Conservation (phyloP, 2,329 filamentous ascomycete species). For the Allantophomopsis cytisporea region DNA sequence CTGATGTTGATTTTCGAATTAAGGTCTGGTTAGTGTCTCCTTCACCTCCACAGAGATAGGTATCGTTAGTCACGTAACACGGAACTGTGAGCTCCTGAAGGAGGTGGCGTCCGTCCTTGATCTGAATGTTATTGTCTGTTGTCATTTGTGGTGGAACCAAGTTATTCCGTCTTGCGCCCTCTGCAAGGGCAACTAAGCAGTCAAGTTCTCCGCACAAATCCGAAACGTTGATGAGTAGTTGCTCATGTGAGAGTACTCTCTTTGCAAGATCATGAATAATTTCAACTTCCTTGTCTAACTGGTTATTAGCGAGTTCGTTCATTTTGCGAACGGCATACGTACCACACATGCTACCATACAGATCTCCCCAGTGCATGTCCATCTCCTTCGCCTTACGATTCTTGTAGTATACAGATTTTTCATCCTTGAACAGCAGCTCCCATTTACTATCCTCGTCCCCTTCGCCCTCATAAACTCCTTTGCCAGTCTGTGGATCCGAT, state of each 20-base stretch:
- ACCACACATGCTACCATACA: slow-evolving; percentile 76
- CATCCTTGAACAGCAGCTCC: slow-evolving; percentile 65
- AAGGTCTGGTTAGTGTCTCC: slow-evolving; percentile 13
- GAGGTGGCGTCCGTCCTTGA: slow-evolving; percentile 70
- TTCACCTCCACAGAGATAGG: slow-evolving; percentile 49
- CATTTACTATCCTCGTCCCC: slow-evolving; percentile 44
- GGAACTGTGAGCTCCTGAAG: slow-evolving; percentile 75
- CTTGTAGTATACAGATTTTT: slow-evolving; percentile 71
- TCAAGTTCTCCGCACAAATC: slow-evolving; percentile 80
- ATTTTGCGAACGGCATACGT: slow-evolving; percentile 13
- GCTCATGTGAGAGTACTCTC: slow-evolving; percentile 54
- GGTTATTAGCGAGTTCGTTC: slow-evolving; percentile 3
- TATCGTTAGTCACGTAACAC: slow-evolving; percentile 74
- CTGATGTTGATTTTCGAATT: slow-evolving; percentile 3
- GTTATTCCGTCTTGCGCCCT: slow-evolving; percentile 62
- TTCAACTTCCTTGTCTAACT: slow-evolving; percentile 71
- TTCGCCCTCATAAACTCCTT: slow-evolving; percentile 49
- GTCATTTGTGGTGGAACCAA: slow-evolving; percentile 60
- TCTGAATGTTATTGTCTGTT: slow-evolving; percentile 53
- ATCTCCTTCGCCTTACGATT: slow-evolving; percentile 69
- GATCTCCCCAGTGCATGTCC: slow-evolving; percentile 70
- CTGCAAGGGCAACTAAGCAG: slow-evolving; percentile 66
- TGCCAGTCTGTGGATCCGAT: slow-evolving; percentile 41
- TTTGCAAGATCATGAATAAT: slow-evolving; percentile 69
- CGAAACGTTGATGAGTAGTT: slow-evolving; percentile 53